Evolutionary conservation across 768 basidiomycete species (phyloP), one percentile per base, ranked within the genome.

Genomic region (Boletales sp.): DNA sequence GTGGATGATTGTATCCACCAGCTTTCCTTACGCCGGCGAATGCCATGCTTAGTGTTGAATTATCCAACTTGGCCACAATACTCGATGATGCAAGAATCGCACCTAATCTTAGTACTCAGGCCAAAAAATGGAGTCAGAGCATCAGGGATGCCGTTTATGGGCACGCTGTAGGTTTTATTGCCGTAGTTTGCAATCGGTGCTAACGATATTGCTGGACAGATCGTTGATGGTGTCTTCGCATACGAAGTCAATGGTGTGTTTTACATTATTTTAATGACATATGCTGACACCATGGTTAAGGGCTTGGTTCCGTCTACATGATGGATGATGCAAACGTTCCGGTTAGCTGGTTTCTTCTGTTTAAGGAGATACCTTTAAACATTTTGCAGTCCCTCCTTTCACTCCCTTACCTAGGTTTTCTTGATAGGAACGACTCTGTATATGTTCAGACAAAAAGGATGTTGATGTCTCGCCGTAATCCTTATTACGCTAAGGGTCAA

Each of bases 291-390:
- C 13, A 13, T 46, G 17, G 31, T 28, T 13, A 52, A 83, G 83
- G 86, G 8, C 76, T 85, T 44, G 85, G 87, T 32, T 78, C 81
- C 10, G 72, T 80, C 49, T 87, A 88, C 64, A 79, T 88, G 17
- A 90, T 90, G 88, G 88, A 90, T 56, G 88, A 90, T 56, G 88
- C 88, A 7, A 90, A 90, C 56, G 88, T 90, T 38, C 88, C 88
- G 5, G 86, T 87, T 64, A 58, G 82, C 64, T 14, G 33, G 8
- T 19, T 4, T 33, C 34, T 18, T 19, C 5, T 37, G 34, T 51
- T 39, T 28, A 18, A 40, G 30, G 39, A 37, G 31, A 40, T 32
- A 17, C n/a, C 31, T 35, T 38, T 30, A 32, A 49, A 51, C 19
- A 2, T 42, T 33, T 14, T 42, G 37, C 18, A 89, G 86, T 87